Conservation (phyloP, 2,329 filamentous ascomycete species). For the Oidium heveae region DNA sequence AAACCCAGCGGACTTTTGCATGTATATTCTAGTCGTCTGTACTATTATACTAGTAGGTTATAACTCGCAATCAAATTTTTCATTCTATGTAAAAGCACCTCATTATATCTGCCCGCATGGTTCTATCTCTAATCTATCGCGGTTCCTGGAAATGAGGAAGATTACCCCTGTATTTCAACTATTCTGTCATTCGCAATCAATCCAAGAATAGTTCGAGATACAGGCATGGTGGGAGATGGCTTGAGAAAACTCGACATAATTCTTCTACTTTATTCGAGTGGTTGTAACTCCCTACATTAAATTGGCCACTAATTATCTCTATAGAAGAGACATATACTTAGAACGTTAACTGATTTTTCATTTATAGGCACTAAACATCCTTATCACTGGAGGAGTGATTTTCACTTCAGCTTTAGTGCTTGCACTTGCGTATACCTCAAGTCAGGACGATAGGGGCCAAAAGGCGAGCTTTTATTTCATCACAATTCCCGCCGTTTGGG, state of each 20-base stretch:
- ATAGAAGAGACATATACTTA: no score
- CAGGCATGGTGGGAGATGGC: conserved; percentile 29
- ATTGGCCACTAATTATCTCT: background rate
- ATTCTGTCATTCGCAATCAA: conserved; percentile 24
- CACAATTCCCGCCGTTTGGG: conserved; percentile 54
- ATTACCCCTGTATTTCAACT: conserved; percentile 28
- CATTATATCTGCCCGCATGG: conserved; percentile 36
- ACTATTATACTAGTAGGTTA: conserved; percentile 35
- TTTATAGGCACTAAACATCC: conserved; percentile 22
- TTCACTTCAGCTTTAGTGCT: conserved; percentile 45
- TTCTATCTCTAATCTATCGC: conserved; percentile 23
- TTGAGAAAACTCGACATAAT: conserved; percentile 23
- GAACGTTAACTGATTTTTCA: no score
- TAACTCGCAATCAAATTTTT: conserved; percentile 6
- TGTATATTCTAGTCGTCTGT: conserved; percentile 37
- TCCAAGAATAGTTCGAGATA: conserved; percentile 24
- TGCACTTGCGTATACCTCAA: conserved; percentile 60
- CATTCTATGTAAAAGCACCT: conserved; percentile 19
- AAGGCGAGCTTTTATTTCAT: conserved; percentile 62
- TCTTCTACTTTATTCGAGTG: conserved; percentile 14
- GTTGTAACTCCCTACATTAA: conserved; percentile 16
- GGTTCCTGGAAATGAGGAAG: conserved; percentile 35
- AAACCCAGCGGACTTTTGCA: conserved; percentile 38
- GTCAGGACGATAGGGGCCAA: conserved; percentile 59
- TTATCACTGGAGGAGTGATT: conserved; percentile 22